Evolutionary conservation across 2,329 filamentous ascomycete species (phyloP).

Genomic region (Epichloe glyceriae): DNA sequence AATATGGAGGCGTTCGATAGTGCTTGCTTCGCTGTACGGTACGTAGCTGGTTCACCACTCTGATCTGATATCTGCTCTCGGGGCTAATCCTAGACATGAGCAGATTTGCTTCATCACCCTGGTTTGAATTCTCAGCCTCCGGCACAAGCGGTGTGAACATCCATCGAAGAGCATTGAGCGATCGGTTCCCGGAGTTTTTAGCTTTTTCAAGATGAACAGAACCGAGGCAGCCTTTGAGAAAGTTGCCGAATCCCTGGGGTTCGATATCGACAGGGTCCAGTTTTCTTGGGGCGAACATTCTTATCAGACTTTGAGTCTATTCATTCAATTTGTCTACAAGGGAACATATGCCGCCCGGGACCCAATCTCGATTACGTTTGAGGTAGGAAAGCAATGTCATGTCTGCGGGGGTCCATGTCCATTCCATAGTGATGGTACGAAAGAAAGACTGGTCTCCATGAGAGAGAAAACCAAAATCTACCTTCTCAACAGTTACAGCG

Average conservation of each 20-base stretch:
- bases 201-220: neutral
- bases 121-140: neutral
- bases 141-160: neutral
- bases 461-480: too few relatives aligned
- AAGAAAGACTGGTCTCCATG: too few relatives aligned
- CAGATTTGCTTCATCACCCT: too few relatives aligned
- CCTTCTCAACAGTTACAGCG: too few relatives aligned
- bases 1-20: rapidly evolving
- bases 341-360: neutral
- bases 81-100: too few relatives aligned
- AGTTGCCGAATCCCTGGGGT: neutral
- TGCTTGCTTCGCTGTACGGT: rapidly evolving
- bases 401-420: too few relatives aligned
- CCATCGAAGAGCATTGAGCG: neutral
- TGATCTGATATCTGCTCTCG: too few relatives aligned
- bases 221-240: neutral
- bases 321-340: neutral
- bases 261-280: too few relatives aligned
- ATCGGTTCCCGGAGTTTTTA: neutral
- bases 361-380: too few relatives aligned
- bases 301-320: neutral
- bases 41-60: too few relatives aligned
- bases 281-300: neutral
- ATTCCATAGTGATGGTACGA: too few relatives aligned
- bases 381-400: too few relatives aligned